These are phyloP conservation scores for Yamadazyma conglobata DNA, from an alignment of 1,139 yeast species.

Conservation along the genomic window DNA sequence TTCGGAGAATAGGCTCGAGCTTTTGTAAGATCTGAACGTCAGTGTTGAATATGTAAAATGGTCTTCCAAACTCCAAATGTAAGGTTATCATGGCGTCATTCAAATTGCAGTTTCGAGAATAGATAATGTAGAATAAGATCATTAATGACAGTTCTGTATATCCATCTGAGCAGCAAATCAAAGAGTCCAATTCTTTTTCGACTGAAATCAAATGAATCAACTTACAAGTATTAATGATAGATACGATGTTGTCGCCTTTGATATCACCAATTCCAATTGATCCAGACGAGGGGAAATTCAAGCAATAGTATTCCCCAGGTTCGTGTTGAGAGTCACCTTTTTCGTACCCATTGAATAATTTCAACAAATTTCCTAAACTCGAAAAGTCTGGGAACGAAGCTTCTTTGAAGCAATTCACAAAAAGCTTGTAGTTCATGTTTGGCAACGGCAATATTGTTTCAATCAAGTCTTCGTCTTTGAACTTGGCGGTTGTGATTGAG, in stretches of 20 bases:
- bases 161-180: slow-evolving; percentile 85
- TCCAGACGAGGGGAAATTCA: slow-evolving; percentile 84
- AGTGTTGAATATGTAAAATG: slow-evolving; percentile 76
- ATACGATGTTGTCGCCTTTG: slow-evolving; percentile 50
- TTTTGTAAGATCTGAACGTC: slow-evolving; percentile 67
- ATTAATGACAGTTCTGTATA: slow-evolving; percentile 86
- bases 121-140: slow-evolving; percentile 67
- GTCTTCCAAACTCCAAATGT: slow-evolving; percentile 65
- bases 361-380: slow-evolving; percentile 32
- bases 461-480: slow-evolving; percentile 17
- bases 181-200: slow-evolving; percentile 25
- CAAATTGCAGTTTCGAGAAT: slow-evolving; percentile 53
- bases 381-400: slow-evolving; percentile 51
- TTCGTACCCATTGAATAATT: slow-evolving; percentile 21
- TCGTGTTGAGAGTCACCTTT: slow-evolving; percentile 15
- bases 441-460: slow-evolving; percentile 29
- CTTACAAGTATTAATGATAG: slow-evolving; percentile 63
- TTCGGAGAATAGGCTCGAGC: slow-evolving; percentile 57
- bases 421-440: slow-evolving; percentile 37
- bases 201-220: slow-evolving; percentile 44
- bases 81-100: slow-evolving; percentile 54
- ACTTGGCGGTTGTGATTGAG: slow-evolving; percentile 40
- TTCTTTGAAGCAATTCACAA: slow-evolving; percentile 48
- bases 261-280: slow-evolving; percentile 72
- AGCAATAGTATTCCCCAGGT: slow-evolving; percentile 29